Conservation (phyloP, 78 protist genomes). For the Chrysochromulina parva region DNA sequence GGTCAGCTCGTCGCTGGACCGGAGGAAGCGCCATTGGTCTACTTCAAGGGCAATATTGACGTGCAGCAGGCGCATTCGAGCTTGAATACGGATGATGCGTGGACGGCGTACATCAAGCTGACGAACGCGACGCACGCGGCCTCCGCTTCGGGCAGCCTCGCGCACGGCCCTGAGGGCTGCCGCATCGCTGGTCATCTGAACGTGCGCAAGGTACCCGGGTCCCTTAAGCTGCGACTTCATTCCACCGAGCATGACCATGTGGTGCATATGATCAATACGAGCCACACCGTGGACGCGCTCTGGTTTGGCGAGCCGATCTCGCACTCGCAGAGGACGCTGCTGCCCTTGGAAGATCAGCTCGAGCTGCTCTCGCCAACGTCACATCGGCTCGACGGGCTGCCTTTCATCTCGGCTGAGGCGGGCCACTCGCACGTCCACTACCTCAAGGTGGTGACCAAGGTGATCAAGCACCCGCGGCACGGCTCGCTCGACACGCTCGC, state of each 20-base stretch:
- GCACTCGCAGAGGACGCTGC: not conserved
- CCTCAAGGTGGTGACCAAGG: slow-evolving; percentile 3
- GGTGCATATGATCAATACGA: not conserved
- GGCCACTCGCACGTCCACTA: not conserved
- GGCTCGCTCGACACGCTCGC: not conserved
- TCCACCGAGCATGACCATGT: not conserved
- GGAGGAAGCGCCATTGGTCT: not conserved
- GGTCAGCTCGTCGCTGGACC: too few relatives aligned
- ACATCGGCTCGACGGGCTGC: not conserved
- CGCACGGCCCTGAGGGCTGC: slow-evolving; percentile 11
- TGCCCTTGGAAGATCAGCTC: not conserved
- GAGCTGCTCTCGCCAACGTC: not conserved
- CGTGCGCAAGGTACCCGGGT: slow-evolving; percentile 16
- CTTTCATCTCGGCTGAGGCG: not conserved
- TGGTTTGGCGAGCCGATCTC: not conserved
- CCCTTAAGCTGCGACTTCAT: not conserved
- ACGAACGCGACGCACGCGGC: not conserved
- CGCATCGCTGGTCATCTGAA: not conserved
- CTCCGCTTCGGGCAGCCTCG: not conserved
- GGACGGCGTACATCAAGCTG: not conserved
- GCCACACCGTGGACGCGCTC: not conserved
- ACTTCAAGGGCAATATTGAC: not conserved
- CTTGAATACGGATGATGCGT: not conserved
- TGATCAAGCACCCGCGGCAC: not conserved
- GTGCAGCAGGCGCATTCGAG: too few relatives aligned